Evolutionary conservation across 176 grass and related monocot species (phyloP).

Genomic region (Carex myosuroides): DNA sequence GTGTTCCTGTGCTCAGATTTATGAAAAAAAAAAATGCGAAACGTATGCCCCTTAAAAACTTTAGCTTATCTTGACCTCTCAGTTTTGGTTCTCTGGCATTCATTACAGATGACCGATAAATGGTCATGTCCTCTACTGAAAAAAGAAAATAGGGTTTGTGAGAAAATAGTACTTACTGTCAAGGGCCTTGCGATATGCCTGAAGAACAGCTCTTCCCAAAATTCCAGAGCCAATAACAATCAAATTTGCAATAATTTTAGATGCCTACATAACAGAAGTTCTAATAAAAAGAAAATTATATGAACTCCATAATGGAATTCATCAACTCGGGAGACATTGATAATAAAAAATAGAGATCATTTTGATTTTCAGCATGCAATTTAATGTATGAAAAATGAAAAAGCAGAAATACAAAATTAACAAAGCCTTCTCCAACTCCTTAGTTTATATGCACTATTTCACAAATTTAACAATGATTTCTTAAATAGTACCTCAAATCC

Average conservation of each 20-base stretch:
- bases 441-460: not conserved
- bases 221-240: slow-evolving; percentile 54
- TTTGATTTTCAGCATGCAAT: not conserved
- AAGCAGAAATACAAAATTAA: not conserved
- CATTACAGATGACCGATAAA: not conserved
- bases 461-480: not conserved
- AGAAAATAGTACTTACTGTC: slow-evolving; percentile 52
- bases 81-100: not conserved
- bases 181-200: slow-evolving; percentile 68
- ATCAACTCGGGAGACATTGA: not conserved
- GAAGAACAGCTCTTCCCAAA: slow-evolving; percentile 54
- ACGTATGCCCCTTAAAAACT: not conserved
- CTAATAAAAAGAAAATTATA: not conserved
- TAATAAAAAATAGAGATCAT: not conserved
- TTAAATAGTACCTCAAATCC: not conserved
- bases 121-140: not conserved
- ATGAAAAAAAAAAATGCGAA: not conserved
- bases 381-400: not conserved
- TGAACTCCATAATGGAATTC: not conserved
- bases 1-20: not conserved
- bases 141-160: not conserved
- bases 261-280: slow-evolving; percentile 37
- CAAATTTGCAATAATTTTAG: slow-evolving; percentile 59
- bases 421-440: not conserved
- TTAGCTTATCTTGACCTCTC: not conserved